Conservation (phyloP, 495 filamentous ascomycete species). For the Collariella sp. region DNA sequence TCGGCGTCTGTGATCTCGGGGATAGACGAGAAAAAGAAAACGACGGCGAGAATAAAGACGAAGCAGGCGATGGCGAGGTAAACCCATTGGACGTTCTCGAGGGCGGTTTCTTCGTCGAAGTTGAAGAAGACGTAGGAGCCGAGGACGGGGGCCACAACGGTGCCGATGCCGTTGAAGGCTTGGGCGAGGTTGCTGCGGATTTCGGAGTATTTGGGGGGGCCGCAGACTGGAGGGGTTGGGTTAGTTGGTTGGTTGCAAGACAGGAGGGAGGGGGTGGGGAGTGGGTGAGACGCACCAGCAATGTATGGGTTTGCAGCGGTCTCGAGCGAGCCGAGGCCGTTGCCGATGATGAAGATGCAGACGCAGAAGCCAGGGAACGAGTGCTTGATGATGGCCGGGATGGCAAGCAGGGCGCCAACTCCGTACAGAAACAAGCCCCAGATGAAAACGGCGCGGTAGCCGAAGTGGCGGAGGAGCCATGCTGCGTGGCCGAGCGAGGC, state of each 20-base stretch:
- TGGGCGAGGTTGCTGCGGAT: constrained; percentile 62
- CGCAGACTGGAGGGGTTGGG: constrained; percentile 39
- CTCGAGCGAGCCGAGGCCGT: constrained; percentile 59
- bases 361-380: constrained; percentile 62
- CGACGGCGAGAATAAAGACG: constrained; percentile 52
- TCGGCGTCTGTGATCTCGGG: constrained; percentile 70
- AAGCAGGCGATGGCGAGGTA: constrained; percentile 66
- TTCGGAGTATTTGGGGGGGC: constrained; percentile 58
- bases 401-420: constrained; percentile 44
- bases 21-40: constrained; percentile 57
- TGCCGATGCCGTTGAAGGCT: constrained; percentile 59
- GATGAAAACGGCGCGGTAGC: constrained; percentile 56
- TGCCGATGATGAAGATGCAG: constrained; percentile 62
- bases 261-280: too few species aligned
- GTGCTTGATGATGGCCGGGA: constrained; percentile 45
- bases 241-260: neutral
- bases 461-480: constrained; percentile 56
- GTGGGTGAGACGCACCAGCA: constrained; percentile 2
- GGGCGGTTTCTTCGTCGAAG: constrained; percentile 40
- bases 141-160: constrained; percentile 53
- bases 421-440: constrained; percentile 28
- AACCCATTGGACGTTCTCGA: constrained; percentile 62
- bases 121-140: constrained; percentile 63
- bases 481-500: constrained; percentile 44
- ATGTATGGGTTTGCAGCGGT: constrained; percentile 53